Conservation (phyloP, 1,139 yeast genomes). For the Saccharomycopsis hybrid region DNA sequence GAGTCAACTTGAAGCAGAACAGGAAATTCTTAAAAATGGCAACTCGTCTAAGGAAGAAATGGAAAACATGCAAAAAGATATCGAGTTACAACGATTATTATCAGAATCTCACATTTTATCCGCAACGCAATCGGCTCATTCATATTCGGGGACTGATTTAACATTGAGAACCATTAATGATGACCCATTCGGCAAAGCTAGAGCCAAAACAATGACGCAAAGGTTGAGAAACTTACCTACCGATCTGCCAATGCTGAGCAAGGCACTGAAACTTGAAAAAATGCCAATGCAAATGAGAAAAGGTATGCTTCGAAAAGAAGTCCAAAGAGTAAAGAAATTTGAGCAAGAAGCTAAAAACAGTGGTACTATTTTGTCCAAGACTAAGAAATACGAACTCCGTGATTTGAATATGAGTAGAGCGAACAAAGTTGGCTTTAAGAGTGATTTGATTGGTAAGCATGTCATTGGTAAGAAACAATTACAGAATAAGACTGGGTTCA, state of each 20-base stretch:
- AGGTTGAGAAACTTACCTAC: constrained; percentile 53
- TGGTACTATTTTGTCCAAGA: constrained; percentile 71
- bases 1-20: constrained; percentile 15
- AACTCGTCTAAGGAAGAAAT: constrained; percentile 32
- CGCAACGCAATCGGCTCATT: constrained; percentile 33
- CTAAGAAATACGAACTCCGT: constrained; percentile 58
- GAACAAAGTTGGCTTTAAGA: constrained; percentile 36
- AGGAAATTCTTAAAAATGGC: constrained; percentile 22
- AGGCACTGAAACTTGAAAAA: constrained; percentile 46
- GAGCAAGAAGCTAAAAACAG: constrained; percentile 82
- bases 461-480: constrained; percentile 25
- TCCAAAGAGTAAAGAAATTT: constrained; percentile 45
- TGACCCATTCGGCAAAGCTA: constrained; percentile 73
- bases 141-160: constrained; percentile 68
- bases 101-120: constrained; percentile 82
- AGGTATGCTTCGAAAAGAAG: constrained; percentile 64
- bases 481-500: constrained; percentile 30
- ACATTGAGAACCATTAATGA: constrained; percentile 64
- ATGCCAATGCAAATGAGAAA: constrained; percentile 87
- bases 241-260: constrained; percentile 26
- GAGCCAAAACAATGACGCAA: constrained; percentile 66
- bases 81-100: constrained; percentile 75
- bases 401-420: constrained; percentile 45
- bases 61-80: constrained; percentile 65
- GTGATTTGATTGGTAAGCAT: constrained; percentile 53